Conservation (phyloP, 208 protist genomes). For the Crithidia expoeki region DNA sequence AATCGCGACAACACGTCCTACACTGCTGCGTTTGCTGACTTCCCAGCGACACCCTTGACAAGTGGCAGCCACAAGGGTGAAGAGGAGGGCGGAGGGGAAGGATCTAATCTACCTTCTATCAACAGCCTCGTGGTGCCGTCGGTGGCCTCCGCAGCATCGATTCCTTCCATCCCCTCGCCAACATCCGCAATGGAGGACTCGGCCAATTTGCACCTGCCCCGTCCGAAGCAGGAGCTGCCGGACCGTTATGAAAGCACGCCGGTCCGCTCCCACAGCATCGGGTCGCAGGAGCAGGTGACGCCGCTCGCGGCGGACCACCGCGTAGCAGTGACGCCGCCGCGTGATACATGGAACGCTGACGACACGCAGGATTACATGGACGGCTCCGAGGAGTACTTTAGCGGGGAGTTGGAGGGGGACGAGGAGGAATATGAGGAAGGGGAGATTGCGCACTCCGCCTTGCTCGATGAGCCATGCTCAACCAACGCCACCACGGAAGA, state of each 20-base stretch:
- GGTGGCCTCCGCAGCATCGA: constrained; percentile 1
- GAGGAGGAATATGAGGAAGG: constrained; percentile 16
- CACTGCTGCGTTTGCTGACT: constrained; percentile 11
- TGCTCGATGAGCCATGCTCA: neutral
- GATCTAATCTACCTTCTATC: neutral
- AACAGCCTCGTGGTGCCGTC: neutral
- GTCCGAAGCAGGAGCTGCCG: constrained; percentile 9
- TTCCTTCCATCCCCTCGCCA: neutral
- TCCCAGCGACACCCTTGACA: neutral
- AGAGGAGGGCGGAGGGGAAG: neutral
- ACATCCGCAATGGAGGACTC: constrained; percentile 10
- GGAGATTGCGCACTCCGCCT: constrained; percentile 7
- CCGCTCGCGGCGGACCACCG: constrained; percentile 10
- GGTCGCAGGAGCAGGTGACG: neutral
- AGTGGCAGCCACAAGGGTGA: neutral
- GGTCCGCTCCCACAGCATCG: constrained; percentile 2
- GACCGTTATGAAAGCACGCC: constrained; percentile 4
- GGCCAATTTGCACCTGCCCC: neutral
- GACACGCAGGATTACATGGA: constrained; percentile 14
- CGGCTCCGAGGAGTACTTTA: constrained; percentile 12
- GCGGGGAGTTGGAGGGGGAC: constrained; percentile 9
- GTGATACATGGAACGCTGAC: constrained; percentile 4
- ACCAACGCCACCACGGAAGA: neutral
- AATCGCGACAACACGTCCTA: neutral
- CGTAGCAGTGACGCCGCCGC: constrained; percentile 14